Evolutionary conservation across 2,329 filamentous ascomycete genomes (phyloP).

Genomic region (Monilinia fructicola): DNA sequence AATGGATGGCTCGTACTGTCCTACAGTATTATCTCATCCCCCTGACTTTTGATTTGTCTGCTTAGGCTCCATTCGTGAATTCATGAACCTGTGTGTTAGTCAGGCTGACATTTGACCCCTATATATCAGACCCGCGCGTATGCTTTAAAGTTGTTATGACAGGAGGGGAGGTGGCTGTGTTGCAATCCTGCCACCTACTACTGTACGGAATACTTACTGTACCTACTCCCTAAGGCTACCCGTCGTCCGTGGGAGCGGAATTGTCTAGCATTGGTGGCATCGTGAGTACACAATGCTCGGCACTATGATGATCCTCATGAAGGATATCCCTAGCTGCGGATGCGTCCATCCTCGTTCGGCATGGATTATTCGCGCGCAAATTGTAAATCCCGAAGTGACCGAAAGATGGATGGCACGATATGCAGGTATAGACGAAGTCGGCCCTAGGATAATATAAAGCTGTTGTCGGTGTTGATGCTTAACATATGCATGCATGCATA

Average conservation of each 20-base stretch:
- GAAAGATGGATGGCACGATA: neutral
- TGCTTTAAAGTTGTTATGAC: no score
- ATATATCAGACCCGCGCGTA: neutral
- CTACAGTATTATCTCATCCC: no score
- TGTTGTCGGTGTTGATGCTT: neutral
- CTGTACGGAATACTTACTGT: neutral
- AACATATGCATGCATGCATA: no score
- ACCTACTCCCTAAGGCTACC: neutral
- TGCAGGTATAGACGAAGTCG: neutral
- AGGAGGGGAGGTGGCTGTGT: neutral
- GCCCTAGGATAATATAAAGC: neutral
- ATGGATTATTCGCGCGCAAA: neutral
- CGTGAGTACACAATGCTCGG: neutral
- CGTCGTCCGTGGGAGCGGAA: neutral
- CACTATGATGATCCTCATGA: neutral
- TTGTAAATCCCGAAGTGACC: neutral
- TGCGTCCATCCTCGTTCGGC: neutral
- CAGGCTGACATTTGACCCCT: constrained; percentile 4
- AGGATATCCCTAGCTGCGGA: neutral
- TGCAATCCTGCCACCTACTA: neutral
- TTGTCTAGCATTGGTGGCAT: neutral
- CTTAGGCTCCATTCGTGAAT: no score
- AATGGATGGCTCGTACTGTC: no score
- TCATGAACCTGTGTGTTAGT: neutral
- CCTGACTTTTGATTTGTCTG: no score